phyloP scores from a whole-genome alignment of 768 basidiomycete genomes.

The Exidia glandulosa region DNA sequence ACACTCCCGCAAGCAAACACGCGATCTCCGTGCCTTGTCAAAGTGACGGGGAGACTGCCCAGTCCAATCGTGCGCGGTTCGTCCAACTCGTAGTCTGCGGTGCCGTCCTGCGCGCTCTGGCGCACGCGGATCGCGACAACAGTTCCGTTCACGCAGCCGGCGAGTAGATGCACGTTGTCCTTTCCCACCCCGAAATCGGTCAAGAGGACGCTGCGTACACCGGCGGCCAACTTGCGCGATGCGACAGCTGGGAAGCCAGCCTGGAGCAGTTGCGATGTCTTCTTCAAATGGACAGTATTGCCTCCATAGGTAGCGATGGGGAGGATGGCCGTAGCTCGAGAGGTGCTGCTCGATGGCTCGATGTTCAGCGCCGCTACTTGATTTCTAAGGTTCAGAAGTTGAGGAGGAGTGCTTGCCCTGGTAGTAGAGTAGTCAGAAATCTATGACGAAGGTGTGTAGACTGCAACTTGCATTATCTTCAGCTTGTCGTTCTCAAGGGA shows the following conservation, averaged over 20 bases:
- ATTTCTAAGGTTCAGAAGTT: neutral
- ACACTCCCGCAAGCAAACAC: conserved; percentile 67
- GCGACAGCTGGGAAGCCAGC: too few species aligned
- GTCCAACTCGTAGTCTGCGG: neutral
- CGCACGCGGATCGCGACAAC: neutral
- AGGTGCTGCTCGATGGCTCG: neutral
- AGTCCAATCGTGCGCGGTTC: neutral
- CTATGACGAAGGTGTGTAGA: neutral
- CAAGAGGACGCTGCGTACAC: neutral
- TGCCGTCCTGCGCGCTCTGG: neutral
- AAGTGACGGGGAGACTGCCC: neutral
- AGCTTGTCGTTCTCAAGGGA: neutral
- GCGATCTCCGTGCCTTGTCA: conserved; percentile 31
- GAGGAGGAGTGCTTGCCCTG: too few species aligned
- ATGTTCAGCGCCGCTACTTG: neutral
- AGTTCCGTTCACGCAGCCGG: neutral
- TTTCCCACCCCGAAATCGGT: neutral
- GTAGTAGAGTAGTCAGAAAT: too few species aligned
- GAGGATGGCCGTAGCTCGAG: neutral
- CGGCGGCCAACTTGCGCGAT: neutral
- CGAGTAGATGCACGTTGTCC: neutral
- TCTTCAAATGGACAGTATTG: neutral
- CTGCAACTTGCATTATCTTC: neutral
- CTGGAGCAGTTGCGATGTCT: too few species aligned
- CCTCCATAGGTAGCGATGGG: neutral